Percentiles rank a stretch among this genome's conserved stretches.
Conservation (phyloP, 129 eudicot species). For the Lonicera japonica region DNA sequence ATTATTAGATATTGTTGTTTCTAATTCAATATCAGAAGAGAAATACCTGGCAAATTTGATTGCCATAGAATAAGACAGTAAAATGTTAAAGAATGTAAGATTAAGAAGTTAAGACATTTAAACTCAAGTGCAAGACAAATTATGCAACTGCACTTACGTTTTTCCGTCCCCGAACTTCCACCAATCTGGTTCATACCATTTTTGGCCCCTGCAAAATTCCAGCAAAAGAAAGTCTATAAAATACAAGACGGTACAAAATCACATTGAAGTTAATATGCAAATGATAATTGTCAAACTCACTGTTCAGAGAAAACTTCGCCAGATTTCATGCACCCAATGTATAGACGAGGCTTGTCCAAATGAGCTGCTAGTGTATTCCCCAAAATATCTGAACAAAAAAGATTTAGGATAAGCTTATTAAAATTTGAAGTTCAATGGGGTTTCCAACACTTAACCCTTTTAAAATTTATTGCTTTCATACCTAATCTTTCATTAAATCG, state of each 20-base stretch:
- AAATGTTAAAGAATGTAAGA: too few species aligned
- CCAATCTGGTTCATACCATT: constrained; percentile 99
- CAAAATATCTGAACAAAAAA: constrained; percentile 58
- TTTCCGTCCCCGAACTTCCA: constrained; percentile 99
- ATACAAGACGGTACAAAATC: constrained; percentile 1
- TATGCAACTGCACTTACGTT: constrained; percentile 44
- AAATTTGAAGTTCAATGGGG: too few species aligned
- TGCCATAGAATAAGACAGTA: too few species aligned
- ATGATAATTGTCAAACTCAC: constrained; percentile 41
- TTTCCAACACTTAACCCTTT: not conserved
- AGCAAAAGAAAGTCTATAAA: constrained; percentile 7
- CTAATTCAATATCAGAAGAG: not conserved
- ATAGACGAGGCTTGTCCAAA: constrained; percentile 66
- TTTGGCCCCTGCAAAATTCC: constrained; percentile 64
- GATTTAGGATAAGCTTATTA: not conserved
- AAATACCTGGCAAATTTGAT: not conserved
- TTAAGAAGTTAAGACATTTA: too few species aligned
- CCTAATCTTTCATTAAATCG: not conserved
- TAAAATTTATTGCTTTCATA: not conserved
- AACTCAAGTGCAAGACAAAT: not conserved
- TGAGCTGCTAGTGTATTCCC: constrained; percentile 73
- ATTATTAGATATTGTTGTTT: too few species aligned
- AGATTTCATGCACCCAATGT: constrained; percentile 98
- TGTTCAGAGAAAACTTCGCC: constrained; percentile 93
- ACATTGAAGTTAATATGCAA: constrained; percentile 1